phyloP scores from a whole-genome alignment of 1,139 yeast species.

The Yamadazyma blattariae region DNA sequence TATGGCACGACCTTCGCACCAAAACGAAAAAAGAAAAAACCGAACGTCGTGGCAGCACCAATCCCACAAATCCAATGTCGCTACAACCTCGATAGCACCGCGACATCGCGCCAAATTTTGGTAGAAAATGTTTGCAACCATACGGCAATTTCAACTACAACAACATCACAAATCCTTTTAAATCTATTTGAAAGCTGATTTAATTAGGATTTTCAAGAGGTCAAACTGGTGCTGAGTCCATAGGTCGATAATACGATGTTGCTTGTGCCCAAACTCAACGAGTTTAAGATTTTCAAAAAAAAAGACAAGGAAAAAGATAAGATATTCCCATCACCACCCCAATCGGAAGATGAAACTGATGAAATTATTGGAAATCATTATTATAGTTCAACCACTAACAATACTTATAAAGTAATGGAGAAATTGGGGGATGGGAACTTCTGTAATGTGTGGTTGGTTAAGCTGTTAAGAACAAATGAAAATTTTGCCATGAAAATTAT shows the following conservation, averaged over 20 bases:
- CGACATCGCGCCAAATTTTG: not conserved
- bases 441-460: slow-evolving; percentile 84
- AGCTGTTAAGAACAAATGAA: slow-evolving; percentile 20
- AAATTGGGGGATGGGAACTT: slow-evolving; percentile 86
- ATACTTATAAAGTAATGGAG: slow-evolving; percentile 32
- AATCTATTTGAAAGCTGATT: not conserved
- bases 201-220: not conserved
- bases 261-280: slow-evolving; percentile 5
- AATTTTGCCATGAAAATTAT: slow-evolving; percentile 43
- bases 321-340: not conserved
- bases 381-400: slow-evolving; percentile 24
- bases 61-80: too few relatives aligned
- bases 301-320: not conserved
- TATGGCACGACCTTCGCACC: too few relatives aligned
- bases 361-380: slow-evolving; percentile 14
- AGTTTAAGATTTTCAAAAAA: slow-evolving; percentile 2
- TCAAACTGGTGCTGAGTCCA: too few relatives aligned
- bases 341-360: not conserved
- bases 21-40: too few relatives aligned
- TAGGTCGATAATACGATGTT: too few relatives aligned
- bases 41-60: too few relatives aligned
- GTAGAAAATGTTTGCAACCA: not conserved
- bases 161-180: not conserved
- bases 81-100: not conserved
- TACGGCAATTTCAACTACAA: not conserved